Evolutionary conservation across 2,329 filamentous ascomycete genomes (phyloP), one percentile per base, ranked within the genome.

Genomic region (Alternaria viburni): DNA sequence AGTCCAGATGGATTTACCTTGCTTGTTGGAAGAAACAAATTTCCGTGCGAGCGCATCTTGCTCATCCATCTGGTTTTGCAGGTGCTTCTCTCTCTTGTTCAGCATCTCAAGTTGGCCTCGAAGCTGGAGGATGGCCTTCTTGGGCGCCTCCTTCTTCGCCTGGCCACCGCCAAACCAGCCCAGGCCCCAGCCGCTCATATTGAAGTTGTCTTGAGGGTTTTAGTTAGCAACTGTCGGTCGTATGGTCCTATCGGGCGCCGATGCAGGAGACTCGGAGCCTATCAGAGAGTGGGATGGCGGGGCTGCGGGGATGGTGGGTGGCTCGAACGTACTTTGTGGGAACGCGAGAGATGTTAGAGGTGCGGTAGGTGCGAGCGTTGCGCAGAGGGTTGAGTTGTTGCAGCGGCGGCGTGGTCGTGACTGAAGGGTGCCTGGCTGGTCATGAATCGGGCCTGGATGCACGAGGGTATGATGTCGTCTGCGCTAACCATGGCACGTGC

Each of bases 21-120:
- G 93, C 83, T 97, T 98, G 85, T 98, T 98, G 63, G 90, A 87
- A 74, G 86, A 89, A 59, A 97, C 90, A 67, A 96, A 90, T 86
- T 97, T 97, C 81, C 92, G 88, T 47, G 96, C 96, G 70, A 96
- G 87, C 41, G 87, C 87, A 75, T 97, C 93, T 81, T 98, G 94
- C 81, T 98, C 93, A 25, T 93, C 90, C 85, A 98, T 97, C 84
- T 97, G 93, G 67, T 87, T 91, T 81, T 96, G 91, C 66, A 98
- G 83, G 79, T 98, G 93, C 81, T 89, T 92, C 85, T 98, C 94
- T 64, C 95, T 88, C 87, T 99, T 99, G 83, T 96, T 93, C 78
- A 99, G 87, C 94, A 98, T 98, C 74, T 97, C 95, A 47, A 98
- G 87, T 84, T 97, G 95, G 76, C 91, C 88, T 73, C 96, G 89